A percentile compares a stretch with the other conserved stretches of the same genome.
These are phyloP conservation scores for Saxophila tyrrhenica DNA, from an alignment of 495 filamentous ascomycete species.

Conservation along the genomic window DNA sequence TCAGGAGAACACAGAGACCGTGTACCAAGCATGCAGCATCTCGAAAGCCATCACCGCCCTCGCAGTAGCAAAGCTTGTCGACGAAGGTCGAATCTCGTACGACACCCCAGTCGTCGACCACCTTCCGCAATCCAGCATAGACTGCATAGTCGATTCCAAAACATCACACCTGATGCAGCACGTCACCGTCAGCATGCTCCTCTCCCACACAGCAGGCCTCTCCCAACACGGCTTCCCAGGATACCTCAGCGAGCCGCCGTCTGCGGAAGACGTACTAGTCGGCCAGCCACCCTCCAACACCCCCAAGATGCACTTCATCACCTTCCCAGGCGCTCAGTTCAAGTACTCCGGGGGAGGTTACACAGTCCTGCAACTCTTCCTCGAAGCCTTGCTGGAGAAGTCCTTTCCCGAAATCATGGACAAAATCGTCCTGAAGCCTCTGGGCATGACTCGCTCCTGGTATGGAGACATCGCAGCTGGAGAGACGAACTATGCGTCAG, in stretches of 20 bases:
- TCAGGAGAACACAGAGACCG: constrained; percentile 14
- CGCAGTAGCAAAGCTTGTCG: constrained; percentile 12
- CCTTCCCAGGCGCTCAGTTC: constrained; percentile 16
- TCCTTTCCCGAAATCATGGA: constrained; percentile 15
- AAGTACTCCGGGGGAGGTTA: constrained; percentile 24
- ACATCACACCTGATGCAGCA: constrained; percentile 8
- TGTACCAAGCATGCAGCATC: constrained; percentile 23
- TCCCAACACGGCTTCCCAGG: constrained; percentile 17
- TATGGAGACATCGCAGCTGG: constrained; percentile 1
- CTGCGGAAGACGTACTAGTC: constrained; percentile 8
- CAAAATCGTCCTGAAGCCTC: constrained; percentile 19
- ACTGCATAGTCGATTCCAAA: constrained; percentile 2
- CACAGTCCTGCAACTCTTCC: constrained; percentile 21
- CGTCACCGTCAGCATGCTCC: constrained; percentile 20
- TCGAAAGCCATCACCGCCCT: constrained; percentile 21
- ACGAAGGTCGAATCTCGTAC: constrained; percentile 8
- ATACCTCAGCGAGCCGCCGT: constrained; percentile 13
- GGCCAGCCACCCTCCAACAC: constrained; percentile 20
- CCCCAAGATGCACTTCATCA: constrained; percentile 11
- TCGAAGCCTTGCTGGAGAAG: constrained; percentile 15
- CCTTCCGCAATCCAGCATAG: constrained; percentile 2
- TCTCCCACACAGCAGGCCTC: constrained; percentile 23
- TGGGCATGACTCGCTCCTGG: constrained; percentile 19
- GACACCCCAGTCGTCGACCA: constrained; percentile 5
- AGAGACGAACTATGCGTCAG: constrained; percentile 19